A percentile compares a stretch with the other conserved stretches of the same genome.
Conservation (phyloP, 2,329 filamentous ascomycete species). For the Ploettnerulaceae sp. region DNA sequence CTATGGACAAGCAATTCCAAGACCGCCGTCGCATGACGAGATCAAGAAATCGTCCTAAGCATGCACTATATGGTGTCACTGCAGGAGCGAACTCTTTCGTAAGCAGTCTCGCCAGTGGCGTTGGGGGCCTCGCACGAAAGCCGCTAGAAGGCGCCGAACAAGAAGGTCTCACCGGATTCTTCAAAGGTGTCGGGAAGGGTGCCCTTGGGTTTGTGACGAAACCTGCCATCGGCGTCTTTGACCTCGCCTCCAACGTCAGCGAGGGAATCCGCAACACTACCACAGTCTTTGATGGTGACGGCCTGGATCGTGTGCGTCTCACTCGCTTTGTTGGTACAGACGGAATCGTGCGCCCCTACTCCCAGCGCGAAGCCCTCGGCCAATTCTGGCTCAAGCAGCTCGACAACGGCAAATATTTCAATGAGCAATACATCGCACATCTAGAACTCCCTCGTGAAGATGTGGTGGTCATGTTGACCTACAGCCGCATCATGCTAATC, state of each 20-base stretch:
- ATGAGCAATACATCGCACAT: conserved; percentile 95
- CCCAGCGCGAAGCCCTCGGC: conserved; percentile 87
- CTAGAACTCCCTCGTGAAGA: conserved; percentile 86
- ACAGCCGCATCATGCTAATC: conserved; percentile 82
- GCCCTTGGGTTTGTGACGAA: conserved; percentile 93
- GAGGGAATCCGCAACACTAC: conserved; percentile 98
- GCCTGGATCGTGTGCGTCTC: conserved; percentile 89
- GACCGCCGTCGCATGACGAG: conserved; percentile 91
- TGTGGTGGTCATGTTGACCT: conserved; percentile 85
- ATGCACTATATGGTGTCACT: conserved; percentile 93
- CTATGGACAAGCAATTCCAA: conserved; percentile 97
- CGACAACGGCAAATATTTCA: conserved; percentile 96
- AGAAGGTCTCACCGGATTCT: conserved; percentile 88
- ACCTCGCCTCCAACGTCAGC: conserved; percentile 93
- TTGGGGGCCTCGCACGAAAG: conserved; percentile 88
- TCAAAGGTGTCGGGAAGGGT: conserved; percentile 96
- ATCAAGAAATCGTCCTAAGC: conserved; percentile 90
- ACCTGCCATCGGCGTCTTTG: conserved; percentile 91
- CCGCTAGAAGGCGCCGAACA: conserved; percentile 94
- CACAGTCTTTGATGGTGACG: conserved; percentile 92
- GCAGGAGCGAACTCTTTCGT: conserved; percentile 94
- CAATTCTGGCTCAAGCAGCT: conserved; percentile 99
- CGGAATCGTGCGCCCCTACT: conserved; percentile 91
- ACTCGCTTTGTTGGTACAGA: conserved; percentile 89
- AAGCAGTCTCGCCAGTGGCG: conserved; percentile 85